Base-by-base conservation (phyloP, 2,329 filamentous ascomycete species). In the Fusarium marasasianum region DNA sequence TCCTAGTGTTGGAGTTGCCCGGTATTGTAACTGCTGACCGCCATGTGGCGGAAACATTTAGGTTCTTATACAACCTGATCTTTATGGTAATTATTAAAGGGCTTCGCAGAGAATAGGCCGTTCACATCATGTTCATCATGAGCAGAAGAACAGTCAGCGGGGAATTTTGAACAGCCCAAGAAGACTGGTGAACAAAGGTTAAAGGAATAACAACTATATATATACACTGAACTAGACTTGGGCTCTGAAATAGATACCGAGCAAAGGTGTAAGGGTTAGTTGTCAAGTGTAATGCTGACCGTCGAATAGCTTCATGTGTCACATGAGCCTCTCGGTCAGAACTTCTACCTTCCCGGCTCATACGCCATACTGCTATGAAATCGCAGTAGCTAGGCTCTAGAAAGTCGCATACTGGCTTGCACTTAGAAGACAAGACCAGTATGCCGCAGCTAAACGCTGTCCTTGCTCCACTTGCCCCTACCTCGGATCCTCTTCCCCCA, bases 21-120 rank as follows among this genome's bases (percentile, higher is more conserved):
- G 11, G 4, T 24, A 8, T 15, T 14, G 0, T 8, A 22, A 11
- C 6, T 29, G 18, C 4, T 22, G 8, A 29, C 1, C 0, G 0
- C 24, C 5, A 0, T 8, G 4, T 6, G 6, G 13, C 4, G 26
- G 9, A 13, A 11, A 31, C 0, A 1, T 5, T 3, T 4, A 20
- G 14, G 4, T 12, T 48, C 14, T 50, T 45, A 45, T 26, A 24
- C 0, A 11, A 3, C 15, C 1, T 3, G 8, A 18, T 4, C 1
- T 37, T 18, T 1, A 18, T 37, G 35, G 17, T 37, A 0, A 3
- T 37, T 18, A 5, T 10, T 5, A 2, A 37, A 37, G 35, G 35
- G 43, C 3, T 18, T 44, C 10, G 15, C 15, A 8, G 0, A 2
- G 1, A 6, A 12, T 8, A 18, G 10, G 3, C 5, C 15, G n/a